These are phyloP conservation scores for Ramaria sp. DNA, from an alignment of 768 basidiomycete genomes.

Conservation along the genomic window DNA sequence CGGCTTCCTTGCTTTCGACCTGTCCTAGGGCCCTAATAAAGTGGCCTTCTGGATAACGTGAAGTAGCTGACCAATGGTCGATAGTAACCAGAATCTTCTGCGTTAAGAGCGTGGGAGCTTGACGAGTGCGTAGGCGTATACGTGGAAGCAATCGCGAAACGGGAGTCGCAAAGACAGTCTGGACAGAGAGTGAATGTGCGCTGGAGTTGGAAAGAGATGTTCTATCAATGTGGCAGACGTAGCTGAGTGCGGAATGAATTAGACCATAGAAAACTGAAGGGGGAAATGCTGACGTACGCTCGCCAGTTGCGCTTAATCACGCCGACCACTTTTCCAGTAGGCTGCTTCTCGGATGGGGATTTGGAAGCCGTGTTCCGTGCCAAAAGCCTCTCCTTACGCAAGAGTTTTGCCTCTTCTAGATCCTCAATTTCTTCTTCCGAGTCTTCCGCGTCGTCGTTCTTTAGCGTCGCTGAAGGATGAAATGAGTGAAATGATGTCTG, in stretches of 20 bases:
- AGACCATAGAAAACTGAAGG: conserved; percentile 1
- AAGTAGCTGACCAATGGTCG: conserved; percentile 81
- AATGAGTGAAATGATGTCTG: neutral
- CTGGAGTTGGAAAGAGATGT: conserved; percentile 75
- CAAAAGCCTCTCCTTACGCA: conserved; percentile 31
- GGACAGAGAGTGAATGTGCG: conserved; percentile 69
- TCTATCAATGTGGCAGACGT: conserved; percentile 92
- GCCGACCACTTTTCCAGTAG: conserved; percentile 87
- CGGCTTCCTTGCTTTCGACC: conserved; percentile 91
- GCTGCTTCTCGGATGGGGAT: conserved; percentile 53
- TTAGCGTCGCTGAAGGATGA: conserved; percentile 53
- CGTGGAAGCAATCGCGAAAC: conserved; percentile 86
- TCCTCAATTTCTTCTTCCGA: conserved; percentile 39
- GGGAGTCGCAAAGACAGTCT: conserved; percentile 91
- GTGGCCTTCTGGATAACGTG: conserved; percentile 93
- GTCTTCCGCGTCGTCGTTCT: conserved; percentile 80
- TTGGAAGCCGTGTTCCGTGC: conserved; percentile 18
- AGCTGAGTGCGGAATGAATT: conserved; percentile 32
- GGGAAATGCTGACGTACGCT: conserved; percentile 44
- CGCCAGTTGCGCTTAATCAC: conserved; percentile 94
- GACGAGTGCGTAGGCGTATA: conserved; percentile 89
- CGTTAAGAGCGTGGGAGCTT: conserved; percentile 76
- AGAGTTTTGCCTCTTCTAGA: conserved; percentile 26
- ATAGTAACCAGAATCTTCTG: conserved; percentile 97
- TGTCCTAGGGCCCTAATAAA: conserved; percentile 88